Evolutionary conservation across 2,329 filamentous ascomycete genomes (phyloP), one percentile per base, ranked within the genome.

Genomic region (Pseudohalonectria lignicola): DNA sequence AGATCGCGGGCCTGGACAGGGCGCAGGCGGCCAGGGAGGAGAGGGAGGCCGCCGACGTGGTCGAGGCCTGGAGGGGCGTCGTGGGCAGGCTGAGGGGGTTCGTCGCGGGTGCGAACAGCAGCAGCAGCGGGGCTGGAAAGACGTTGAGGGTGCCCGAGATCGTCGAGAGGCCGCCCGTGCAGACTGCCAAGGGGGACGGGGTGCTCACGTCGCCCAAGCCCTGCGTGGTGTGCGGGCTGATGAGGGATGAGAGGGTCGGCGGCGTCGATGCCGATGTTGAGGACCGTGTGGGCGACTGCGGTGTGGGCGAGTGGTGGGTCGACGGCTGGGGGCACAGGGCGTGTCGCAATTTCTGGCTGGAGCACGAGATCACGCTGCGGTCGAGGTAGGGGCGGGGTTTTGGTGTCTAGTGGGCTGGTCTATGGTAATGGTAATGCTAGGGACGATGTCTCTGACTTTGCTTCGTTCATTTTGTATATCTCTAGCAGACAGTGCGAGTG

Each of bases 251-350:
- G 61, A 72, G 90, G 36, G 68, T 95, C 10, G 58, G 64, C 16
- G 86, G 79, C 52, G 73, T 92, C 25, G 87, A 94, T 51, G 64
- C 79, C 37, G 70, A 79, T 19, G 76, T 93, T 8, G 79, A 90
- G 50, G 90, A 96, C 57, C 87, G 83, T 55, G 95, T 95, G 65
- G 87, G 86, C 12, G 90, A 96, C 63, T 96, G 87, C n/a, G 87
- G 83, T 55, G 95, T 95, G 65, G 87, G 86, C 11, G 90, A 96
- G 63, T 96, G 87, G 86, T 96, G 90, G 90, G 68, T 82, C 31
- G 87, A 95, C 33, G 81, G 90, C 56, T 88, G 86, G 82, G 86
- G 82, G 0, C 83, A 88, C 59, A 66, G 75, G 44, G 74, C 76
- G 16, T 96, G 90, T 60, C 76, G 76, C 54, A 81, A 82, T 44